phyloP scores from a whole-genome alignment of 352 stramenopile genomes.

The Globisporangium splendens region DNA sequence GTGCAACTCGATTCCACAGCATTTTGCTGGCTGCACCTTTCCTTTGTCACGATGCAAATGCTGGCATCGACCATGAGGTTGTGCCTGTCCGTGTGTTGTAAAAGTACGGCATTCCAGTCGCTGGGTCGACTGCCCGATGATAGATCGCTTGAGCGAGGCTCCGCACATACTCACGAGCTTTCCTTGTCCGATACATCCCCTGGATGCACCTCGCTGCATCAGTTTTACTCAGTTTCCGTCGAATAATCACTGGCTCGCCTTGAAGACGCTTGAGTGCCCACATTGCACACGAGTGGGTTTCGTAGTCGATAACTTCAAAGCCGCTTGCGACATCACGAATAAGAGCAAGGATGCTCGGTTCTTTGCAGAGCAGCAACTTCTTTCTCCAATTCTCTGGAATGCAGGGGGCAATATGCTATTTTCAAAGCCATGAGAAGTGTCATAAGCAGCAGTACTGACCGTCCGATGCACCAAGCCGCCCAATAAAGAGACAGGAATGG shows the following conservation, averaged over 20 bases:
- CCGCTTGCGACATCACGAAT: constrained; percentile 15
- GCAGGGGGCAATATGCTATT: neutral
- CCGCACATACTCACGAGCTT: constrained; percentile 36
- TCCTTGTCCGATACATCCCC: constrained; percentile 48
- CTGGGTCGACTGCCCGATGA: constrained; percentile 36
- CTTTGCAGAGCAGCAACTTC: constrained; percentile 18
- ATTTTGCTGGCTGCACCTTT: neutral
- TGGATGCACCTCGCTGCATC: constrained; percentile 48
- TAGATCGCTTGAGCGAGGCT: constrained; percentile 39
- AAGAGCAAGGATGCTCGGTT: constrained; percentile 21
- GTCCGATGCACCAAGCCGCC: constrained; percentile 30
- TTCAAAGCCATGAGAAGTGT: neutral
- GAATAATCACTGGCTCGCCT: constrained; percentile 13
- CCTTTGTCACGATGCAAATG: constrained; percentile 25
- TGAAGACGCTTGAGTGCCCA: constrained; percentile 33
- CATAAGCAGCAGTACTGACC: constrained; percentile 12
- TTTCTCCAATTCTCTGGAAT: constrained; percentile 30
- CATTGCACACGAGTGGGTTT: constrained; percentile 9
- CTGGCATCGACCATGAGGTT: constrained; percentile 47
- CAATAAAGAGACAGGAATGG: constrained; percentile 37
- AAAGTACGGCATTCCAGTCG: constrained; percentile 39
- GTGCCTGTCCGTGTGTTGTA: constrained; percentile 57
- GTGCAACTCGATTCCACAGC: neutral
- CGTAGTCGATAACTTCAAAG: constrained; percentile 10
- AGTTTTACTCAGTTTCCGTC: constrained; percentile 16